Base-by-base conservation (phyloP, 2,329 filamentous ascomycete species). In the Clonostachys chloroleuca region DNA sequence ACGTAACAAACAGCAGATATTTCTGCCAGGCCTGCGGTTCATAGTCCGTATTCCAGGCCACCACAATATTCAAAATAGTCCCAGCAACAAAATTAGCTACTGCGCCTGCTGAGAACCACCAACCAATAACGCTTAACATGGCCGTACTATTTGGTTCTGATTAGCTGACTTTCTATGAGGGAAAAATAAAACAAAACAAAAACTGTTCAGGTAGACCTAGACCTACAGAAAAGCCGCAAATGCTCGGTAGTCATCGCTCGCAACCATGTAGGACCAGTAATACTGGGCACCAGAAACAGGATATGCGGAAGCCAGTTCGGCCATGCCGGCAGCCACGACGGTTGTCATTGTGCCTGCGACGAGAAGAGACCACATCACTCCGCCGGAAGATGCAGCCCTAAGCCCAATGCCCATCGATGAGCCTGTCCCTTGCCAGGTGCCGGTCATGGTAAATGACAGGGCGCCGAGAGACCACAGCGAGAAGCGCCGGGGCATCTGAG, bases 401-500 rank as follows among this genome's bases (percentile, higher is more conserved):
- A 63, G 39, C 20, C 53, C 55, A 12, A 58, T 59, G 5, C 60
- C 60, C 9, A 63, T 48, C 0, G 59, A 61, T 1, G 58, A 56
- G 10, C 60, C 61, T 1, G 58, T 55, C 6, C 61, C 59, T 5
- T 59, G 51, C 61, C 60, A 63, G 3, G 60, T 62, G 12, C 59
- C 61, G 4, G 58, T 63, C 33, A 63, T 12, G 1, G 60, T 60
- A 37, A 61, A 63, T 1, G 60, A 61, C 2, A 63, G 40, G 7
- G 60, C 57, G 1, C 54, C 51, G 0, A 63, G 24, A 6, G 58
- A 58, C 47, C 53, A 56, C 1, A 56, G 44, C 3, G 60, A 61
- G 47, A 63, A 63, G 10, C 56, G 59, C 0, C 61, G 54, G 12
- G 61, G 61, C 61, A 63, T 63, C n/a, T 54, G 52, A 30, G 56